Base-by-base conservation (phyloP, 352 stramenopile species). In the Globisporangium abappressorium region DNA sequence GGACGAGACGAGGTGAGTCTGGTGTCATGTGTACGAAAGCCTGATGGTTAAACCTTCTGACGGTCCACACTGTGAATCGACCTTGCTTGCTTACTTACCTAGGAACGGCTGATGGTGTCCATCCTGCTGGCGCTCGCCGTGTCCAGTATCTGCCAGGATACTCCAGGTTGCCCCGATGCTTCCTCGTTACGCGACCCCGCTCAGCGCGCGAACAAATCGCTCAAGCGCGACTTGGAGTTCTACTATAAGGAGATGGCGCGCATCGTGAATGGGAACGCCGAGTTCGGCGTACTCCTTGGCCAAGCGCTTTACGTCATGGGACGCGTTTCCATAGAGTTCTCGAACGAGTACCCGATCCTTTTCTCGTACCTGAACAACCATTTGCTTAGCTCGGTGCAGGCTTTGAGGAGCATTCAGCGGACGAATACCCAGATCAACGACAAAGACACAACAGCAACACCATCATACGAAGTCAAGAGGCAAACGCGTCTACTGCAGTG, bases 211-310 rank as follows among this genome's bases (percentile, higher is more conserved):
- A 72, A 88, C 51, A 74, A 80, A 60, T 76, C 78, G 41, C 70
- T 92, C 62, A 84, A 89, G 49, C 79, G 85, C 14, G 84, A 93
- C 33, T 64, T 89, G 14, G 78, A 91, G 8, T 92, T 90, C 73
- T 95, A 90, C 59, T 87, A 78, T 67, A 92, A 90, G 41, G 87
- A 95, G 64, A 81, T 94, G 63, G 46, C 71, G 33, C 75, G 73
- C 3, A 62, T 82, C 55, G 74, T 70, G 18, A 69, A 67, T 20
- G 64, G 36, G 0, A 73, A 77, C 5, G 56, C 71, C 18, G 67
- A 70, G 49, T 70, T 69, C 62, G 65, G 75, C 38, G 65, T 82
- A 5, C 51, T 86, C 8, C 54, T 80, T 2, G 71, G 73, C 8
- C 74, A 92, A 38, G 74, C 80, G 24, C 66, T 93, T 2, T 83